A percentile compares a stretch with the other conserved stretches of the same genome.
Conservation (phyloP, 345 rosid genomes). For the Streptanthus diversifolius region DNA sequence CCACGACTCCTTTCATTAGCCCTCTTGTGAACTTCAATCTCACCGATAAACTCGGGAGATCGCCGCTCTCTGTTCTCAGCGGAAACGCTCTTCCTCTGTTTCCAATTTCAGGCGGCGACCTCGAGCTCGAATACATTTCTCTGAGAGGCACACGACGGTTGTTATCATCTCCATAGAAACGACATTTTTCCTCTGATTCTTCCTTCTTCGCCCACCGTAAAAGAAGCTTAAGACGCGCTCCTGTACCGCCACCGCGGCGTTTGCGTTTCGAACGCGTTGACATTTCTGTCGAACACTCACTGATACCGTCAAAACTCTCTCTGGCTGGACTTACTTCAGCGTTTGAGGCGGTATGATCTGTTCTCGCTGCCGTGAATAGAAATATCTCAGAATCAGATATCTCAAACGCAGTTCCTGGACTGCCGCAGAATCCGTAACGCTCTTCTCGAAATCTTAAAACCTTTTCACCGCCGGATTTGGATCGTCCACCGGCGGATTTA, state of each 20-base stretch:
- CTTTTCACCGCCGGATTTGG: slow-evolving; percentile 39
- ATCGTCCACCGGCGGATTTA: slow-evolving; percentile 77
- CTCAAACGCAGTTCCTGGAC: slow-evolving; percentile 83
- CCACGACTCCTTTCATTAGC: slow-evolving; percentile 66
- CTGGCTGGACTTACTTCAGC: slow-evolving; percentile 17
- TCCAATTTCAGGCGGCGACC: slow-evolving; percentile 38
- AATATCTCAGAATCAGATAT: slow-evolving; percentile 89
- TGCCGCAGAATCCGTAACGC: slow-evolving; percentile 51
- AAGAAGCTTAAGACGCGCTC: slow-evolving; percentile 60
- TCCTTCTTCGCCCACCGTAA: slow-evolving; percentile 61
- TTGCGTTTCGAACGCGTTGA: slow-evolving; percentile 32
- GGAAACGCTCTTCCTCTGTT: slow-evolving; percentile 44
- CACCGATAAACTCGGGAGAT: slow-evolving; percentile 72
- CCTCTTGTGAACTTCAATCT: slow-evolving; percentile 59
- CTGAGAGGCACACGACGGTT: slow-evolving; percentile 60
- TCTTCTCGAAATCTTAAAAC: slow-evolving; percentile 55
- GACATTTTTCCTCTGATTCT: slow-evolving; percentile 30
- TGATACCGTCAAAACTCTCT: slow-evolving; percentile 31
- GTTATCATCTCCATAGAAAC: slow-evolving; percentile 25
- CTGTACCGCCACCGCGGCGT: slow-evolving; percentile 29
- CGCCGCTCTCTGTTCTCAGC: slow-evolving; percentile 35
- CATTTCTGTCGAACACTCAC: slow-evolving; percentile 25
- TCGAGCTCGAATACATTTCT: slow-evolving; percentile 50
- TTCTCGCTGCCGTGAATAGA: slow-evolving; percentile 52
- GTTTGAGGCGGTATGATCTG: neutral